Percentiles rank a stretch among this genome's conserved stretches.
phyloP scores from a whole-genome alignment of 176 grass and related monocot genomes.

The Oryza australiensis region DNA sequence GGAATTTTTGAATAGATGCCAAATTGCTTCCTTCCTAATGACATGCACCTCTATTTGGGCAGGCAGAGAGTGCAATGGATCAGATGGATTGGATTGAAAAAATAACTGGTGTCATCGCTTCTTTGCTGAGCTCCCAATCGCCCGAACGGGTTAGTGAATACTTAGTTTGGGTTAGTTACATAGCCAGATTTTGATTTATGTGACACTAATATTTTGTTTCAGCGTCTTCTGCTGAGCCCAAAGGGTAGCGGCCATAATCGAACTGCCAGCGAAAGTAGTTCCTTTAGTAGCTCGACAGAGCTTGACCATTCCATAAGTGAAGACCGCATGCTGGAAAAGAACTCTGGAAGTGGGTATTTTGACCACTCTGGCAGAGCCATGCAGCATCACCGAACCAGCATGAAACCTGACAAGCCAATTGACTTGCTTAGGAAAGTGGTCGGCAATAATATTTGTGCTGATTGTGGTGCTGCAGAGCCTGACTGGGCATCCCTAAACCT shows the following conservation, averaged over 20 bases:
- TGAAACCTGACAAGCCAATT: conserved; percentile 96
- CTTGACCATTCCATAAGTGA: conserved; percentile 72
- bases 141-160: conserved; percentile 75
- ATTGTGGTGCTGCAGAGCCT: conserved; percentile 84
- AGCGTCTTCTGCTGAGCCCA: conserved; percentile 73
- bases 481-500: conserved; percentile 99
- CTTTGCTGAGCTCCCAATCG: conserved; percentile 93
- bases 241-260: conserved; percentile 66
- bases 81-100: conserved; percentile 99
- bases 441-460: conserved; percentile 83
- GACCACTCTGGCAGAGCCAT: conserved; percentile 63
- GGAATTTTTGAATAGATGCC: conserved; percentile 26
- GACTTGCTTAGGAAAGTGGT: conserved; percentile 92
- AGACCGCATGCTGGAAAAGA: conserved; percentile 76
- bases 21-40: conserved; percentile 33
- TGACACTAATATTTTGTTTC: conserved; percentile 50
- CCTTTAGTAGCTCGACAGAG: conserved; percentile 87
- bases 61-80: conserved; percentile 99
- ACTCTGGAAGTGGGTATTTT: conserved; percentile 69
- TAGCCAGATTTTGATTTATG: conserved; percentile 39
- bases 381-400: conserved; percentile 70
- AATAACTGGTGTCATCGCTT: conserved; percentile 98
- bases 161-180: conserved; percentile 18
- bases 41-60: conserved; percentile 37
- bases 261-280: conserved; percentile 76